Evolutionary conservation across 495 filamentous ascomycete species (phyloP), one percentile per base, ranked within the genome.

Genomic region (Aspergillus funiculosus): DNA sequence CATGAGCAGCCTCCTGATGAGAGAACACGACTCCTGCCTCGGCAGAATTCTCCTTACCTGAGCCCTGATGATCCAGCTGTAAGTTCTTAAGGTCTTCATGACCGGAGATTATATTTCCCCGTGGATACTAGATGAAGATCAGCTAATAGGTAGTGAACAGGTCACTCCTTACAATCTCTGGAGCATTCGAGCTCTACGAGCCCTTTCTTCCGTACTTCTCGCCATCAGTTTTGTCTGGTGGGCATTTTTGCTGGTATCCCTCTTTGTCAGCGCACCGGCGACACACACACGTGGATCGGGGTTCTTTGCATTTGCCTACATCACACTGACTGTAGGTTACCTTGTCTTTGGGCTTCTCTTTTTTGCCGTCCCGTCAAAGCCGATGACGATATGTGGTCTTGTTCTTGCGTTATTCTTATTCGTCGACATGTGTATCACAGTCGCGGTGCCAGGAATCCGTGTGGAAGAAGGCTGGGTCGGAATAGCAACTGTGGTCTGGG

Each of bases 151-250:
- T 14, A 26, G n/a, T 30, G 18, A 19, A 27, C 43, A 90, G 85
- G 85, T 97, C 22, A 89, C 92, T 1, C 92, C 92, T 0, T 95
- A 95, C 68, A 98, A 98, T 58, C 80, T 96, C 40, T 94, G 86
- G 80, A 85, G 79, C 49, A 85, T 98, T 27, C 81, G 92, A 21
- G 73, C 84, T 24, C 66, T 91, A 10, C 79, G 88, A 52, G 83
- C 76, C 59, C 56, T 89, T 28, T 86, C 85, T 3, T 75, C 91
- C 45, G 41, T 85, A 39, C 84, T 95, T 55, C 71, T 89, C 21
- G 66, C 69, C 45, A 61, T 94, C 54, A 84, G 76, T 57, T 87
- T 95, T 53, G 54, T 88, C 29, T 98, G 92, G 90, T 96, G 92
- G 91, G 74, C 85, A 6, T 66, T 96, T 42, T 72, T 95, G 10